phyloP scores from a whole-genome alignment of 2,329 filamentous ascomycete genomes.

The Apiospora hydei region DNA sequence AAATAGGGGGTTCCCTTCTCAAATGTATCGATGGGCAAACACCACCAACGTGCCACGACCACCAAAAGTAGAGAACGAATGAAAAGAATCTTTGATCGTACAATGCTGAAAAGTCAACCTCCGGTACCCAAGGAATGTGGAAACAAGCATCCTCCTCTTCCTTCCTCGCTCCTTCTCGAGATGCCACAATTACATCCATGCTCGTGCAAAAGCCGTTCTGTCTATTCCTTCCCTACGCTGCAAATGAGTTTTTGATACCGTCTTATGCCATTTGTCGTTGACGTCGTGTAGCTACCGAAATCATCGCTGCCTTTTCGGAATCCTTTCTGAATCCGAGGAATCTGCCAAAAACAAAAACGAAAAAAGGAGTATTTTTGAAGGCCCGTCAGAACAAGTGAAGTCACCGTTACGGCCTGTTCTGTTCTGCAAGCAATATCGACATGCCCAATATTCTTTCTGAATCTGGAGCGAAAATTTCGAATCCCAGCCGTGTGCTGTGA shows the following conservation, averaged over 20 bases:
- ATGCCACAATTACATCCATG: conserved; percentile 34
- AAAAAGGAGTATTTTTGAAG: conserved; percentile 31
- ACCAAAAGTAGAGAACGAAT: conserved; percentile 6
- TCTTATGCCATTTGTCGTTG: conserved; percentile 43
- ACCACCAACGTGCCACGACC: not conserved
- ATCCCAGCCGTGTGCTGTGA: not conserved
- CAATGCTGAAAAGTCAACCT: conserved; percentile 27
- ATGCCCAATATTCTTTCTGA: conserved; percentile 26
- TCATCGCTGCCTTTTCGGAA: conserved; percentile 29
- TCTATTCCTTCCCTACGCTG: conserved; percentile 41
- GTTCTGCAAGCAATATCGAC: conserved; percentile 26
- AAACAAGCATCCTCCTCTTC: conserved; percentile 28
- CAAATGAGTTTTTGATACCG: conserved; percentile 40
- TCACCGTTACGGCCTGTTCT: conserved; percentile 36
- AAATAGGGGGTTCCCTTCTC: not conserved
- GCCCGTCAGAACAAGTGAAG: conserved; percentile 36
- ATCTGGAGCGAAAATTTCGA: not conserved
- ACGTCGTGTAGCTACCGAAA: conserved; percentile 35
- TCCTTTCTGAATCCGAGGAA: conserved; percentile 35
- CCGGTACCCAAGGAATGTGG: conserved; percentile 20
- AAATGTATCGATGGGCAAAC: not conserved
- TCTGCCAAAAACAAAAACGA: conserved; percentile 26
- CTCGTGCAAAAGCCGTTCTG: conserved; percentile 37
- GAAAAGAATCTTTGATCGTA: conserved; percentile 32
- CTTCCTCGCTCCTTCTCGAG: conserved; percentile 33